Evolutionary conservation across 2,329 filamentous ascomycete species (phyloP), one percentile per base, ranked within the genome.

Genomic region (Epichloe typhina): DNA sequence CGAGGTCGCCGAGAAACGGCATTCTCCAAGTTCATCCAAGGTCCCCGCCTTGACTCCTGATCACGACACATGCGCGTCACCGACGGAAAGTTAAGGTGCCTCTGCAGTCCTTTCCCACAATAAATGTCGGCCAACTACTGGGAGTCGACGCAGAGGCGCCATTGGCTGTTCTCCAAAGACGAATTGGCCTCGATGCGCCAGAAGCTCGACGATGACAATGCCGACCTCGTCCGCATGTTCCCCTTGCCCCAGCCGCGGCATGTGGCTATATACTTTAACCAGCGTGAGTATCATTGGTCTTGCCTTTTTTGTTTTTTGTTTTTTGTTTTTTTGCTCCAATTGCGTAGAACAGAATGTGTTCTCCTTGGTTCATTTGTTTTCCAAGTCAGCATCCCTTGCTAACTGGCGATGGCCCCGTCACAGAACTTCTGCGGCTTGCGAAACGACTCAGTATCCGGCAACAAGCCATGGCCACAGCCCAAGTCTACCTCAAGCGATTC

Each of bases 51-150:
- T 36, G n/a, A 15, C 33, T 47, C n/a, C 46, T 19, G n/a, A 19
- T 5, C 12, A 31, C 40, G 26, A 49, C 17, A 31, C 12, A 17
- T 44, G 23, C 19, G 15, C 21, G 11, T 36, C 17, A 2, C n/a
- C 19, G 13, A 39, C 44, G 17, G 26, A 13, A 36, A 11, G 5
- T 12, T n/a, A 15, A 37, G 49, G 50, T 43, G 52, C 48, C 48
- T 53, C 50, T 35, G 51, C 54, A 42, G 52, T 42, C 39, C 44
- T 50, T 48, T 33, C 52, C 50, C 50, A 47, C 53, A 48, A 61
- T 17, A 52, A 49, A 96, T 96, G 91, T 88, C 91, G 36, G 87
- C 90, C 64, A 96, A 91, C 69, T 98, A 91, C 72, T 98, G 90
- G 90, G 85, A 88, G 56, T 97, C 93, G 50, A 93, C 88, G 26